Percentiles rank a stretch among this genome's conserved stretches.
These are phyloP conservation scores for Crucibulum laeve DNA, from an alignment of 768 basidiomycete species.

Conservation along the genomic window DNA sequence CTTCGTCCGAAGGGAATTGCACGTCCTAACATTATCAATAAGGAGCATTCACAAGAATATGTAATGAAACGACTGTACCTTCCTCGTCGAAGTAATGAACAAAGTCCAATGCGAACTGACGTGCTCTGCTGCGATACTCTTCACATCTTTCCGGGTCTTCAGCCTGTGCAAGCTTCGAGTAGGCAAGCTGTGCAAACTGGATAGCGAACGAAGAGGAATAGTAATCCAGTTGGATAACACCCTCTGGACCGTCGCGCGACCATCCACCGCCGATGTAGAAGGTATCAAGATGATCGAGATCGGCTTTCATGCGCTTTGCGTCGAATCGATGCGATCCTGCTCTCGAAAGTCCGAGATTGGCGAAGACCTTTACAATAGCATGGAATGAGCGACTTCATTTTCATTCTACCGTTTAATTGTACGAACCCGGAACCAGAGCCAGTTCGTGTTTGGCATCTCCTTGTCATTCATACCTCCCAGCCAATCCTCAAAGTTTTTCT, in stretches of 20 bases:
- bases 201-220: constrained; percentile 80
- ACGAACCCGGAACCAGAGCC: constrained; percentile 76
- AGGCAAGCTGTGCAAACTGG: constrained; percentile 68
- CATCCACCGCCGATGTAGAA: constrained; percentile 76
- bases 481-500: constrained; percentile 60
- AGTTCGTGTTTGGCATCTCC: constrained; percentile 81
- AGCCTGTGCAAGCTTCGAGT: constrained; percentile 59
- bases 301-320: constrained; percentile 60
- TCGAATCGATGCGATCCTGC: constrained; percentile 57
- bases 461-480: constrained; percentile 76
- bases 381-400: background rate
- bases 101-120: constrained; percentile 62
- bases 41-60: background rate
- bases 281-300: constrained; percentile 72
- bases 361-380: constrained; percentile 47
- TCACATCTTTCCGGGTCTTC: constrained; percentile 62
- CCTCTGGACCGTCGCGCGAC: constrained; percentile 76
- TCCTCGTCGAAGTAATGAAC: constrained; percentile 73
- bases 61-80: constrained; percentile 32
- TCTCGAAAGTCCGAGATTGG: constrained; percentile 65
- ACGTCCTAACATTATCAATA: constrained; percentile 40
- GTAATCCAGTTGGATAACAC: constrained; percentile 75
- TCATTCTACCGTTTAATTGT: background rate
- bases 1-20: constrained; percentile 75
- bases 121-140: constrained; percentile 60